A percentile compares a stretch with the other conserved stretches of the same genome.
Evolutionary conservation across 108 stramenopile genomes (phyloP).

Genomic region (Mediolabrus comicus): DNA sequence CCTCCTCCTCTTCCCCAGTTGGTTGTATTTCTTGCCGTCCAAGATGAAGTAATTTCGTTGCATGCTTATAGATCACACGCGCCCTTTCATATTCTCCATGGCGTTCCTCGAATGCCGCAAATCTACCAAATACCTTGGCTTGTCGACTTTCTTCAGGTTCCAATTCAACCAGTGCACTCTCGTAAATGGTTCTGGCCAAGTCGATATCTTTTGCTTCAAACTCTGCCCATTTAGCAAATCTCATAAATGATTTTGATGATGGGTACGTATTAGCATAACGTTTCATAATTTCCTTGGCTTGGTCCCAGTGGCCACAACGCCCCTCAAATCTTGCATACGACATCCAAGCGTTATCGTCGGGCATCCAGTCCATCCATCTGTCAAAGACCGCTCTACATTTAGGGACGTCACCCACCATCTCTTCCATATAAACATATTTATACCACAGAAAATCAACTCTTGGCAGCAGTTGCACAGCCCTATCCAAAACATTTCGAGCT

Average conservation of each 20-base stretch:
- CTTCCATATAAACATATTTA: constrained; percentile 99
- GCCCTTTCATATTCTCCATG: constrained; percentile 98
- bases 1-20: constrained; percentile 11
- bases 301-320: constrained; percentile 67
- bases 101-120: constrained; percentile 91
- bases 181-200: constrained; percentile 92
- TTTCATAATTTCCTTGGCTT: constrained; percentile 78
- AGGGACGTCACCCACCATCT: constrained; percentile 93
- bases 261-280: constrained; percentile 95
- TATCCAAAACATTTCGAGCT: constrained; percentile 97
- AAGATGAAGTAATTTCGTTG: constrained; percentile 77
- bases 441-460: constrained; percentile 98
- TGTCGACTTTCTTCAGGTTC: constrained; percentile 86
- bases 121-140: constrained; percentile 79
- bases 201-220: constrained; percentile 87
- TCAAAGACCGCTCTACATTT: constrained; percentile 96
- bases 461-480: constrained; percentile 94
- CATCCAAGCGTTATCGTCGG: constrained; percentile 96
- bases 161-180: constrained; percentile 91
- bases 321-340: constrained; percentile 95
- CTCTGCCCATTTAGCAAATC: constrained; percentile 99
- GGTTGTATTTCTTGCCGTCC: constrained; percentile 53
- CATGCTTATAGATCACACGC: constrained; percentile 95
- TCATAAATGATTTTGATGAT: constrained; percentile 81
- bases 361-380: constrained; percentile 99